phyloP scores from a whole-genome alignment of 225 moss, liverwort and hornwort genomes.

The Marchantia paleacea region DNA sequence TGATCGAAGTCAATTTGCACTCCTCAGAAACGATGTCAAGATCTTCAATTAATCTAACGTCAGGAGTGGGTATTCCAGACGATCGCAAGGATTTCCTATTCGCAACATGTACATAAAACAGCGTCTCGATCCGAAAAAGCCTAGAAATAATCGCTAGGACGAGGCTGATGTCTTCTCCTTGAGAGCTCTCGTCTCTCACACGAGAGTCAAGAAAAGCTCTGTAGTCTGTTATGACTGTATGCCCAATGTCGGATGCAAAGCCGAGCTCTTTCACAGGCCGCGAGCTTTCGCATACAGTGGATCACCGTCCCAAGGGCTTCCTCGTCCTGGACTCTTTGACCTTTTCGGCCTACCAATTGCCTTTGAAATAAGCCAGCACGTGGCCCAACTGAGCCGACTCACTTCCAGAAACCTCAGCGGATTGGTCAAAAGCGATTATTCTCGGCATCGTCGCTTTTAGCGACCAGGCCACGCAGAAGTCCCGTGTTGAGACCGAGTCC shows the following conservation, averaged over 20 bases:
- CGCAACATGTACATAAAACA: neutral
- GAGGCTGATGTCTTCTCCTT: neutral
- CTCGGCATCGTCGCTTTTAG: neutral
- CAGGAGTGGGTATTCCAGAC: neutral
- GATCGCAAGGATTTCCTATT: neutral
- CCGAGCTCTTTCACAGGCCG: neutral
- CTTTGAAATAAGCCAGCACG: neutral
- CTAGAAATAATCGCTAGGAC: neutral
- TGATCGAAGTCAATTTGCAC: neutral
- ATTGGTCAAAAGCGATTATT: neutral
- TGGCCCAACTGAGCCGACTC: neutral
- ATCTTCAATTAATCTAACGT: neutral
- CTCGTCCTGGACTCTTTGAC: neutral
- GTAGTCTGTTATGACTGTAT: neutral
- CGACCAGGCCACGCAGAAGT: neutral
- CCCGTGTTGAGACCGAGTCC: neutral
- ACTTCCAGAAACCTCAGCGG: neutral
- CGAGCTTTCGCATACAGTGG: neutral
- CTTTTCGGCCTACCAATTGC: neutral
- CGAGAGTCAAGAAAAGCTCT: conserved; percentile 8
- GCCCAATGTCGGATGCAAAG: neutral
- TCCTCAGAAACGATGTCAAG: conserved; percentile 1
- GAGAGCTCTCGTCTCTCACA: conserved; percentile 2
- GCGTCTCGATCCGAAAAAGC: neutral
- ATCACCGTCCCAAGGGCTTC: neutral